Percentiles rank a stretch among this genome's conserved stretches.
phyloP scores from a whole-genome alignment of 306 rosid species.

The Amphicarpaea edgeworthii region DNA sequence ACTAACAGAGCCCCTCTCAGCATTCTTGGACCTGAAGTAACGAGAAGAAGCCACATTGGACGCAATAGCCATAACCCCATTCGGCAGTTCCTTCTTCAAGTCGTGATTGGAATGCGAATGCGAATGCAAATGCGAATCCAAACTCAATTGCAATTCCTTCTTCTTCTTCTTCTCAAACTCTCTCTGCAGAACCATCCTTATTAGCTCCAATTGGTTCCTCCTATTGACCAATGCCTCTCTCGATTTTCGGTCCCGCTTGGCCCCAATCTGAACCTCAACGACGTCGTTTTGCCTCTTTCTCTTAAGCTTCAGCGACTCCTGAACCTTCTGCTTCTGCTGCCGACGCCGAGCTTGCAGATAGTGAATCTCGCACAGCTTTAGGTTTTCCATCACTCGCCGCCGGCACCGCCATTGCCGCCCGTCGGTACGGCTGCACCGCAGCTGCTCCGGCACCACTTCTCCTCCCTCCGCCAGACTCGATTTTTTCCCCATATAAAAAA shows the following conservation, averaged over 20 bases:
- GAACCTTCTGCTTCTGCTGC: constrained; percentile 82
- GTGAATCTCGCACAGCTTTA: constrained; percentile 95
- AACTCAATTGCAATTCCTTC: constrained; percentile 45
- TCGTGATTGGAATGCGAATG: constrained; percentile 50
- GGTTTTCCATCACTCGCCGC: constrained; percentile 73
- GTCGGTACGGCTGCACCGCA: constrained; percentile 91
- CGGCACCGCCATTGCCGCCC: constrained; percentile 97
- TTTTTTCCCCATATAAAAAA: constrained; percentile 40
- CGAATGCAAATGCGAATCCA: neutral
- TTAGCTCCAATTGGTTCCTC: constrained; percentile 84
- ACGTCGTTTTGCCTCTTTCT: constrained; percentile 58
- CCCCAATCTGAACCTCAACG: constrained; percentile 66
- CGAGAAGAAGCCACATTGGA: constrained; percentile 74
- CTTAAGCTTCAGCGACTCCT: constrained; percentile 85
- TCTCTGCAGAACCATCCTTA: constrained; percentile 84
- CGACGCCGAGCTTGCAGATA: constrained; percentile 86
- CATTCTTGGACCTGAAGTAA: constrained; percentile 92
- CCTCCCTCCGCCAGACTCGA: constrained; percentile 40
- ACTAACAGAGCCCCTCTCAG: constrained; percentile 64
- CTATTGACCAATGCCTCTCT: constrained; percentile 30
- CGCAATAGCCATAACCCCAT: constrained; percentile 90
- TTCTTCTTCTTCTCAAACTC: constrained; percentile 73
- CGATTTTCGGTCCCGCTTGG: constrained; percentile 61
- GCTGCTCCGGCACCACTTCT: constrained; percentile 70
- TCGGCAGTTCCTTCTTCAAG: constrained; percentile 79